phyloP scores from a whole-genome alignment of 2,329 filamentous ascomycete species.

The Blastomyces silverae region DNA sequence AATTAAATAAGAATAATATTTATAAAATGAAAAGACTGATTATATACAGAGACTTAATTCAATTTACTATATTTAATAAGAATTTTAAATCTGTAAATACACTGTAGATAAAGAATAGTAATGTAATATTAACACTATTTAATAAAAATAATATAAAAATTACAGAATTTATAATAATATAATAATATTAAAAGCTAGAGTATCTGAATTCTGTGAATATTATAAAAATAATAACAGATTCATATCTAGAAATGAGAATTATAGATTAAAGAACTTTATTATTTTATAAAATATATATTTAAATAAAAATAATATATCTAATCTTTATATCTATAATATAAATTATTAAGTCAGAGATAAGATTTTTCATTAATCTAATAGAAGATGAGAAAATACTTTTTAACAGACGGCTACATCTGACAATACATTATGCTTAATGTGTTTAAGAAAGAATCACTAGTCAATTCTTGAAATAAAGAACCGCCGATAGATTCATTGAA shows the following conservation, averaged over 20 bases:
- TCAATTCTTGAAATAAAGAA: too few relatives aligned
- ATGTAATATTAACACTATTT: not conserved
- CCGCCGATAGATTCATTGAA: too few relatives aligned
- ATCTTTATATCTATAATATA: not conserved
- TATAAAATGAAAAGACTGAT: not conserved
- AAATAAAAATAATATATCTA: not conserved
- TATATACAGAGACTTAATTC: not conserved
- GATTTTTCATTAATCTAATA: too few relatives aligned
- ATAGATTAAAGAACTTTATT: not conserved
- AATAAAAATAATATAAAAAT: not conserved
- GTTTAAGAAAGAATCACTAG: too few relatives aligned
- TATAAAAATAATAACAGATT: not conserved
- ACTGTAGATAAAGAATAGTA: not conserved
- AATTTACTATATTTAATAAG: not conserved
- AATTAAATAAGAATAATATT: too few relatives aligned
- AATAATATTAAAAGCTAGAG: not conserved
- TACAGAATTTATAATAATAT: not conserved
- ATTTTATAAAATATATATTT: not conserved
- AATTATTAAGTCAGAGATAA: too few relatives aligned
- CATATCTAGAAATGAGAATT: not conserved
- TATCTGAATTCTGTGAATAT: not conserved
- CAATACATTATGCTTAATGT: too few relatives aligned
- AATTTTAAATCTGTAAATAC: not conserved
- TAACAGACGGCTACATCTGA: too few relatives aligned
- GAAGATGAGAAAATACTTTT: too few relatives aligned